phyloP scores from a whole-genome alignment of 768 basidiomycete species.

The Kondoa subrosea region DNA sequence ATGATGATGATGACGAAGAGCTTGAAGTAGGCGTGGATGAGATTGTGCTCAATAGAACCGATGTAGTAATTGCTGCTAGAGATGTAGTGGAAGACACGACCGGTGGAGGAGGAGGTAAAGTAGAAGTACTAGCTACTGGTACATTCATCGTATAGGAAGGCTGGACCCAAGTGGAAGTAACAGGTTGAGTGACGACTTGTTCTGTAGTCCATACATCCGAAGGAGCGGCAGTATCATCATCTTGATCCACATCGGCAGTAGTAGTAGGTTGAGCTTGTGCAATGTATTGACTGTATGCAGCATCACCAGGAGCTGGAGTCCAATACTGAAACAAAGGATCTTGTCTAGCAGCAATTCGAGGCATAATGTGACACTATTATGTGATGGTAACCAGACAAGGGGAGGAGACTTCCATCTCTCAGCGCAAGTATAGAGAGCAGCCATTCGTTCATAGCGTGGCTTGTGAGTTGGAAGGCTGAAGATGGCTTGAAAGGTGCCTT shows the following conservation, averaged over 20 bases:
- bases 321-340: too few species aligned
- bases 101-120: not conserved
- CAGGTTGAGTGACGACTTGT: not conserved
- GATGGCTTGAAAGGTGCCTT: too few species aligned
- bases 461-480: too few species aligned
- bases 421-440: too few species aligned
- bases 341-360: too few species aligned
- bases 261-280: not conserved
- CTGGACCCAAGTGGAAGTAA: too few species aligned
- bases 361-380: too few species aligned
- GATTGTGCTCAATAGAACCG: not conserved
- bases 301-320: constrained; percentile 6
- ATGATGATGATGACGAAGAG: not conserved
- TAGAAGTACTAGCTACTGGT: not conserved
- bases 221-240: not conserved
- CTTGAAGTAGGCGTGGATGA: not conserved
- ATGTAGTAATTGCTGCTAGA: not conserved
- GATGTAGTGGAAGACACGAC: not conserved
- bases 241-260: not conserved
- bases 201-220: not conserved
- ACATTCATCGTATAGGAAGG: not conserved
- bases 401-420: too few species aligned
- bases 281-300: not conserved
- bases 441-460: too few species aligned
- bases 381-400: too few species aligned